Evolutionary conservation across 2,329 filamentous ascomycete species (phyloP), one percentile per base, ranked within the genome.

Genomic region (Berkeleyomyces basicola): DNA sequence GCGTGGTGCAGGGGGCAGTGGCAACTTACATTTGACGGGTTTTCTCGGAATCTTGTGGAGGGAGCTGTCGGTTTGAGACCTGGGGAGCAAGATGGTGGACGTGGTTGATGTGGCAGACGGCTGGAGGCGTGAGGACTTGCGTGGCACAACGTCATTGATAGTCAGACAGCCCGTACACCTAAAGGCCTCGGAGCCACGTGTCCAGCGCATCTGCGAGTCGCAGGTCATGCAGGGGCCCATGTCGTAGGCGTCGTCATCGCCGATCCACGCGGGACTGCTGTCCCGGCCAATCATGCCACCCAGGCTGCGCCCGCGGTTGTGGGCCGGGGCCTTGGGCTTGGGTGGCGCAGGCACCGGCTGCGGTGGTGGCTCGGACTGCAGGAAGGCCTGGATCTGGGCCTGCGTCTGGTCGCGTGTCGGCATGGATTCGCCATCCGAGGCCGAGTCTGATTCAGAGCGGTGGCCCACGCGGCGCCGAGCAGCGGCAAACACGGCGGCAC

Each of bases 181-280:
- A 72, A 93, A 95, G 44, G 86, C 81, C 43, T 81, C 81, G 65
- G 90, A 74, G 61, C 85, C 82, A 66, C 79, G 82, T 1, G 89
- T 89, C 85, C 90, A 95, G 63, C 86, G 81, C 67, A 95, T 85
- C 63, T 84, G 82, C 62, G 86, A 87, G 68, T 86, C 87, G 72
- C 90, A 96, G 42, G 90, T 91, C 82, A 92, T 90, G 71, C 90
- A 96, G 68, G 82, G 84, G 31, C 88, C 87, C 40, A 82, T 85
- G 37, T 78, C 77, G 69, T 86, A 82, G 67, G 88, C 82, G 67
- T 79, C 82, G 66, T 71, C 75, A 40, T 71, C 72, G 9, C 64
- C 65, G 11, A 44, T 39, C 39, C 47, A 46, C 11, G 47, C 39
- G 11, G 31, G 49, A 11, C 49, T 31, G 39, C 42, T 55, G 9